Percentiles rank a stretch among this genome's conserved stretches.
These are phyloP conservation scores for Erodium trifolium DNA, from an alignment of 441 rosid genomes.

Conservation along the genomic window DNA sequence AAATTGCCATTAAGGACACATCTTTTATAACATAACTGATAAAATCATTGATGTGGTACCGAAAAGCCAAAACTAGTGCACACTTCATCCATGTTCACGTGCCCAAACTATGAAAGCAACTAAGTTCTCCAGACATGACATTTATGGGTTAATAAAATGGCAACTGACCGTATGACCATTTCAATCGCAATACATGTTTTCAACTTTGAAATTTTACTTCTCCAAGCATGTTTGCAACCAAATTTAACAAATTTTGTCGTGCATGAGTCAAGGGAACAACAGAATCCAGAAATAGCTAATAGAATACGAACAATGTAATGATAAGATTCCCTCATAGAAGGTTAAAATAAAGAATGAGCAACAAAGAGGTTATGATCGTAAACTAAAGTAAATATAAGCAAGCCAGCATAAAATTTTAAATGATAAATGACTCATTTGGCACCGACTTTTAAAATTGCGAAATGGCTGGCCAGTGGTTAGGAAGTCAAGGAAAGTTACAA, in stretches of 20 bases:
- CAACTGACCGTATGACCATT: not conserved
- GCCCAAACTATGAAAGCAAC: not conserved
- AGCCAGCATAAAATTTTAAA: not conserved
- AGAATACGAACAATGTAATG: not conserved
- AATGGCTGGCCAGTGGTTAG: not conserved
- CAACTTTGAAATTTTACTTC: no score
- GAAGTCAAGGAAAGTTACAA: not conserved
- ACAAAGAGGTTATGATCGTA: not conserved
- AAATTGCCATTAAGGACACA: not conserved
- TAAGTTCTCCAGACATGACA: not conserved
- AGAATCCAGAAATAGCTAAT: not conserved
- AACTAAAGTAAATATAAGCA: not conserved
- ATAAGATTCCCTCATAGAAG: not conserved
- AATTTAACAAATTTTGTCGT: no score
- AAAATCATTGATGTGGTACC: not conserved
- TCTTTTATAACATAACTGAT: constrained; percentile 1
- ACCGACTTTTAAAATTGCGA: not conserved
- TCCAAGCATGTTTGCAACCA: not conserved
- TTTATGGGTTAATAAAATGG: not conserved
- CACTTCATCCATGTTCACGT: not conserved
- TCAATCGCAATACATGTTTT: not conserved
- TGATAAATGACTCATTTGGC: not conserved
- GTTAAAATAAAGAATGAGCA: not conserved
- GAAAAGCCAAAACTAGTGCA: no score
- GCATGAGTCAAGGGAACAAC: no score